A percentile compares a stretch with the other conserved stretches of the same genome.
These are phyloP conservation scores for Aspergillus calidoustus DNA, from an alignment of 2,329 filamentous ascomycete species.

Conservation along the genomic window DNA sequence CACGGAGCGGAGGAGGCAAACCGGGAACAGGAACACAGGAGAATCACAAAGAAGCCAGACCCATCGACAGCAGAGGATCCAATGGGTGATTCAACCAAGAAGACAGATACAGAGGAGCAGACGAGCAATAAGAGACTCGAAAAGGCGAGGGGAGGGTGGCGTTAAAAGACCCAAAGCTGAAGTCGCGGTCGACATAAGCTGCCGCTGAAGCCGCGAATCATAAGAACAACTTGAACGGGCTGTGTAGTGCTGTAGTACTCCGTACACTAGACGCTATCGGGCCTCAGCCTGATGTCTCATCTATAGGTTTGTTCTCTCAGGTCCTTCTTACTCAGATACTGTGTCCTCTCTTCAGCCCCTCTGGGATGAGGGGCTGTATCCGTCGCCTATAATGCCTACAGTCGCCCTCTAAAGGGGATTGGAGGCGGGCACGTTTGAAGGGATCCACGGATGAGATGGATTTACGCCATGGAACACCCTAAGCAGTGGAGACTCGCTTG, in stretches of 20 bases:
- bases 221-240: background rate
- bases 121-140: constrained; percentile 4
- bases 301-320: background rate
- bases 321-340: constrained; percentile 2
- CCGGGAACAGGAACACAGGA: constrained; percentile 13
- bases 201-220: constrained; percentile 28
- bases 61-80: constrained; percentile 1
- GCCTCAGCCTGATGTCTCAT: background rate
- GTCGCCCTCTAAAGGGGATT: background rate
- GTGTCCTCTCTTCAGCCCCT: background rate
- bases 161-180: constrained; percentile 24
- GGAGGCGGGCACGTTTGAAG: constrained; percentile 5
- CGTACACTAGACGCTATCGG: background rate
- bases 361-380: background rate
- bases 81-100: constrained; percentile 4
- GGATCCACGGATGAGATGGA: constrained; percentile 5
- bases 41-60: constrained; percentile 9
- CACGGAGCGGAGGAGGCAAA: constrained; percentile 4
- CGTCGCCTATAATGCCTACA: background rate
- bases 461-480: background rate
- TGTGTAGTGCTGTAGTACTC: background rate
- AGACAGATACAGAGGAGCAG: constrained; percentile 17
- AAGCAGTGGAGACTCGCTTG: constrained; percentile 1
- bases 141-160: constrained; percentile 18
- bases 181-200: constrained; percentile 21